Base-by-base conservation (phyloP, 2,329 filamentous ascomycete genomes). In the Aotearoamyces nothofagi region DNA sequence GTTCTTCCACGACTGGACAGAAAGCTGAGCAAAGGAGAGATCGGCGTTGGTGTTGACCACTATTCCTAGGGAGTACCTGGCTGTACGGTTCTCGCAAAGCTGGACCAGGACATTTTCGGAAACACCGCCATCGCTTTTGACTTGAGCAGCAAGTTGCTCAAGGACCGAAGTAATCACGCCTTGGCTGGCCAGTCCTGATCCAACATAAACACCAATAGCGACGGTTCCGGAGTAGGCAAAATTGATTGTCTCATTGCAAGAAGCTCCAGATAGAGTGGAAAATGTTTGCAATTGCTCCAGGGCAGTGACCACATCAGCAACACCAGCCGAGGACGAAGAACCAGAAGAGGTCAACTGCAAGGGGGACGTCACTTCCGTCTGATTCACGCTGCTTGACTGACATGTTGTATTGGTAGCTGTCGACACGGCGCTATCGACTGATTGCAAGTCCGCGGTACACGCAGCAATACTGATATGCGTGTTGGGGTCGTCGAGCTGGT, bases 391-490 rank as follows among this genome's bases (percentile, higher is more conserved):
- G n/a, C n/a, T n/a, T n/a, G n/a, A n/a, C n/a, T n/a, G n/a, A n/a
- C n/a, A n/a, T n/a, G n/a, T n/a, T n/a, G n/a, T n/a, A n/a, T n/a
- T n/a, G n/a, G n/a, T n/a, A n/a, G n/a, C n/a, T n/a, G n/a, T n/a
- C n/a, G n/a, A n/a, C n/a, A n/a, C n/a, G n/a, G n/a, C n/a, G n/a
- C n/a, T n/a, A n/a, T n/a, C n/a, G n/a, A n/a, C n/a, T n/a, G n/a
- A n/a, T n/a, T n/a, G n/a, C n/a, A n/a, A n/a, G n/a, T n/a, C n/a
- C n/a, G n/a, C n/a, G n/a, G n/a, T n/a, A n/a, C n/a, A n/a, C n/a
- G n/a, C n/a, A n/a, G n/a, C n/a, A n/a, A 38, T 36, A 15, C 20
- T 40, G 11, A 25, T 20, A 9, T 35, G 32, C 4, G 31, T 38
- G 14, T 24, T 15, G 14, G 17, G 28, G 15, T 31, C 23, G 20